Evolutionary conservation across 352 stramenopile species (phyloP).

Genomic region (Phytophthora quininea): DNA sequence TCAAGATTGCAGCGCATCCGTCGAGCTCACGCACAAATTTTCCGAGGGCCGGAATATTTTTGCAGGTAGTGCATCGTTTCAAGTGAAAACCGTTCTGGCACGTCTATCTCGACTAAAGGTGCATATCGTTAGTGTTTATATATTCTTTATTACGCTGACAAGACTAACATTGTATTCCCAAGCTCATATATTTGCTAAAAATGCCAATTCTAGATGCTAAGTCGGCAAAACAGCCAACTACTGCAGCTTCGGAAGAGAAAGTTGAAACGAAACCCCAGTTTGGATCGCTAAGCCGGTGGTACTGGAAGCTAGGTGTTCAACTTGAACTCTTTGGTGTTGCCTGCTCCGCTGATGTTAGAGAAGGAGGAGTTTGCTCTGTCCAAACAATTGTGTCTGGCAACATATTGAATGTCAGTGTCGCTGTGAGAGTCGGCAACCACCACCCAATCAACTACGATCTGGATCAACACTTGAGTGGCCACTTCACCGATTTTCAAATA

Average conservation of each 20-base stretch:
- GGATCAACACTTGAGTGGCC: background rate
- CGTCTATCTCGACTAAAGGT: slow-evolving; percentile 48
- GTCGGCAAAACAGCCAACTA: no score
- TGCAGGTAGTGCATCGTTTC: slow-evolving; percentile 22
- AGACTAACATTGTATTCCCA: slow-evolving; percentile 11
- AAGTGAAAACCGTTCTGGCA: slow-evolving; percentile 25
- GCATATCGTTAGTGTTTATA: slow-evolving; percentile 1
- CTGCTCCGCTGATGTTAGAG: slow-evolving; percentile 31
- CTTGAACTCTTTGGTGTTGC: slow-evolving; percentile 24
- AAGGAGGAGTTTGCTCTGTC: slow-evolving; percentile 14
- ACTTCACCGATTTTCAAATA: slow-evolving; percentile 51
- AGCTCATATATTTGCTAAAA: slow-evolving; percentile 56
- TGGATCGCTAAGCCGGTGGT: slow-evolving; percentile 17
- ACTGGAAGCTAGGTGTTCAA: slow-evolving; percentile 40
- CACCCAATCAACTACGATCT: slow-evolving; percentile 35
- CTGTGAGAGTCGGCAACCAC: slow-evolving; percentile 45
- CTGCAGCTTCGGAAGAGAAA: background rate
- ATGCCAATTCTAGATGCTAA: slow-evolving; percentile 13
- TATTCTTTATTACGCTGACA: background rate
- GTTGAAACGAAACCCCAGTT: background rate
- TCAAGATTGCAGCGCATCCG: slow-evolving; percentile 13
- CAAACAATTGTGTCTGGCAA: slow-evolving; percentile 14
- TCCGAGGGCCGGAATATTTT: slow-evolving; percentile 23
- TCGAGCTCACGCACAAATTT: slow-evolving; percentile 31
- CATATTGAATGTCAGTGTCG: slow-evolving; percentile 30